Evolutionary conservation across 352 stramenopile species (phyloP).

Genomic region (Phytophthora lateralis): DNA sequence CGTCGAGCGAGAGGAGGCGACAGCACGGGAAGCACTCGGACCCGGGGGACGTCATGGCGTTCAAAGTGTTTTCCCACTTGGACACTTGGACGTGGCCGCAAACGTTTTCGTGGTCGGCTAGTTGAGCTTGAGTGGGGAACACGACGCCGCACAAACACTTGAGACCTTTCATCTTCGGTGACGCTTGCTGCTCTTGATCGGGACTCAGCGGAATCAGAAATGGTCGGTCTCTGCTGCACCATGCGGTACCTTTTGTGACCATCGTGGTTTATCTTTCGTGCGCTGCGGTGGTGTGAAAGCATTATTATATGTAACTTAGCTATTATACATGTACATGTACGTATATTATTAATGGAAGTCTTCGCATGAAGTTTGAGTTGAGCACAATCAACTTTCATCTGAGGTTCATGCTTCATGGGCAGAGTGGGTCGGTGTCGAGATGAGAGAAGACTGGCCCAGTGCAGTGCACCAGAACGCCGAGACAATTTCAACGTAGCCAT

Average conservation of each 20-base stretch:
- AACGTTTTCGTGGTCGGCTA: slow-evolving; percentile 13
- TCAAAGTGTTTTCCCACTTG: slow-evolving; percentile 22
- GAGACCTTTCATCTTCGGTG: slow-evolving; percentile 13
- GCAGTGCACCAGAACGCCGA: slow-evolving; percentile 10
- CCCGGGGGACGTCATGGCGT: slow-evolving; percentile 24
- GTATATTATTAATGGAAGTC: not conserved
- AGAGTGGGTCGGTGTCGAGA: not conserved
- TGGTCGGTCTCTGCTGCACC: slow-evolving; percentile 12
- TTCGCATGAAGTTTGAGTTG: no score
- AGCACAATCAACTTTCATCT: not conserved
- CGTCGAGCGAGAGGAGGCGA: slow-evolving; percentile 22
- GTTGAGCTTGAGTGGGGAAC: slow-evolving; percentile 9
- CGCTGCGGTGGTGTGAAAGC: not conserved
- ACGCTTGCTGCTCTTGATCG: slow-evolving; percentile 10
- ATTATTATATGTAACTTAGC: no score
- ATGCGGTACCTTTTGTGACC: slow-evolving; percentile 15
- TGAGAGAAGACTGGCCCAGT: slow-evolving; percentile 8
- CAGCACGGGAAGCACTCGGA: slow-evolving; percentile 34
- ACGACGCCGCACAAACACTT: slow-evolving; percentile 17
- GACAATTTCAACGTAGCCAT: not conserved
- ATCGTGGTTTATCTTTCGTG: slow-evolving; percentile 3
- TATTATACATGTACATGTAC: no score
- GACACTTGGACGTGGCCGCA: slow-evolving; percentile 27
- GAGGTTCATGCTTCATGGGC: slow-evolving; percentile 1
- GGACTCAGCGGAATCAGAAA: slow-evolving; percentile 14